Percentiles rank a stretch among this genome's conserved stretches.
phyloP scores from a whole-genome alignment of 768 basidiomycete species.

The Lepiota subincarnata region DNA sequence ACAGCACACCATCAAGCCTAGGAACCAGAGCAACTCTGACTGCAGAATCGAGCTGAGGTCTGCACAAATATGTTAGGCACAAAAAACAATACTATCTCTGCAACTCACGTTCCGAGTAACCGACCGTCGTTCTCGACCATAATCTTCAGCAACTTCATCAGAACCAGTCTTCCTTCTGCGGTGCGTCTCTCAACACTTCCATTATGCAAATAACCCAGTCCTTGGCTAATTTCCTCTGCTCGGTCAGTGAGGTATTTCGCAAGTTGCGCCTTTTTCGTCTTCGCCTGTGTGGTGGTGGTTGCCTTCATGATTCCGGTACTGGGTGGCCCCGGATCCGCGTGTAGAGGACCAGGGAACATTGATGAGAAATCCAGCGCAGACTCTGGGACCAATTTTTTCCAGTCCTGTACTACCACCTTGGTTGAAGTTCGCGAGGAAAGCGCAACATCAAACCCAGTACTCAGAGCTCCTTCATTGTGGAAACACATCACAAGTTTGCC shows the following conservation, averaged over 20 bases:
- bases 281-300: slow-evolving; percentile 57
- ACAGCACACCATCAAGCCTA: slow-evolving; percentile 30
- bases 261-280: slow-evolving; percentile 81
- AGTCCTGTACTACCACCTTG: slow-evolving; percentile 58
- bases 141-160: slow-evolving; percentile 70
- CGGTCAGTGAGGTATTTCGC: slow-evolving; percentile 73
- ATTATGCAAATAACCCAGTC: slow-evolving; percentile 60
- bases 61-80: slow-evolving; percentile 9
- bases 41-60: slow-evolving; percentile 65
- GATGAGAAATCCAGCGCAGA: slow-evolving; percentile 49
- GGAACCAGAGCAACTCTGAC: slow-evolving; percentile 74
- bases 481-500: slow-evolving; percentile 89
- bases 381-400: slow-evolving; percentile 70
- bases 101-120: slow-evolving; percentile 76
- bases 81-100: neutral
- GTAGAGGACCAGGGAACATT: slow-evolving; percentile 83
- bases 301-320: slow-evolving; percentile 68
- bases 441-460: slow-evolving; percentile 75
- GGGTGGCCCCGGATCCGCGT: slow-evolving; percentile 67
- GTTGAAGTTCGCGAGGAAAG: slow-evolving; percentile 68
- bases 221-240: slow-evolving; percentile 71
- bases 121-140: slow-evolving; percentile 90
- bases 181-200: slow-evolving; percentile 45
- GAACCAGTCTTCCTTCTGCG: slow-evolving; percentile 71
- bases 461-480: slow-evolving; percentile 62